phyloP scores from a whole-genome alignment of 1,284 basidiomycete genomes.

The Ganoderma multipileum region DNA sequence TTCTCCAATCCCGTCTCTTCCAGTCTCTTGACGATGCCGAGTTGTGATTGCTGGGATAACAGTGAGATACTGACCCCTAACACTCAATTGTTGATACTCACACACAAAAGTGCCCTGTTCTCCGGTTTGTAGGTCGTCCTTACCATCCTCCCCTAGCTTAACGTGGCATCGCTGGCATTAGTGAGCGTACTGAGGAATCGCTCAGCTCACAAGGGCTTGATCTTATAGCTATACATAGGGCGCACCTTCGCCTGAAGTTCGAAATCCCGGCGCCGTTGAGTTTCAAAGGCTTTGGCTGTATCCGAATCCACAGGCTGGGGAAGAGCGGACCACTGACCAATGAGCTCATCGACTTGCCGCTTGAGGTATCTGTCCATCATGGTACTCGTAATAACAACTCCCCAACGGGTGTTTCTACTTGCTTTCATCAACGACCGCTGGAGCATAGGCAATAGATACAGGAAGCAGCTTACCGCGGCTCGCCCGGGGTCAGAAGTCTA shows the following conservation, averaged over 20 bases:
- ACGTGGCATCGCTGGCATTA: slow-evolving; percentile 18
- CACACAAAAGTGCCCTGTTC: no score
- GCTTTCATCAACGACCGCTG: neutral
- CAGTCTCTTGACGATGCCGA: slow-evolving; percentile 3
- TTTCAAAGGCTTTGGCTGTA: neutral
- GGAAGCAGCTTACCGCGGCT: neutral
- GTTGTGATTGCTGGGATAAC: neutral
- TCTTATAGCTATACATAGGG: neutral
- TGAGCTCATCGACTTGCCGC: neutral
- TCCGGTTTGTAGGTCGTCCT: neutral
- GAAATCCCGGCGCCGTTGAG: neutral
- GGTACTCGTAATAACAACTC: neutral
- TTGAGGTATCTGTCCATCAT: neutral
- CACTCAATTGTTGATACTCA: neutral
- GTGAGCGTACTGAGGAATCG: slow-evolving; percentile 11
- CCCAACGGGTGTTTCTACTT: neutral
- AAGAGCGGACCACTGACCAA: neutral
- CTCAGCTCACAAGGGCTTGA: slow-evolving; percentile 10
- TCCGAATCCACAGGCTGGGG: neutral
- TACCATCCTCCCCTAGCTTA: neutral
- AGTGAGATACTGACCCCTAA: neutral
- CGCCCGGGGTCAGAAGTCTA: neutral
- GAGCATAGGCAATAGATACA: neutral
- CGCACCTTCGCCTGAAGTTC: neutral
- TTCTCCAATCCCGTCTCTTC: neutral